These are phyloP conservation scores for Ophiocordyceps camponoti-saundersi DNA, from an alignment of 2,329 filamentous ascomycete species.

Conservation along the genomic window DNA sequence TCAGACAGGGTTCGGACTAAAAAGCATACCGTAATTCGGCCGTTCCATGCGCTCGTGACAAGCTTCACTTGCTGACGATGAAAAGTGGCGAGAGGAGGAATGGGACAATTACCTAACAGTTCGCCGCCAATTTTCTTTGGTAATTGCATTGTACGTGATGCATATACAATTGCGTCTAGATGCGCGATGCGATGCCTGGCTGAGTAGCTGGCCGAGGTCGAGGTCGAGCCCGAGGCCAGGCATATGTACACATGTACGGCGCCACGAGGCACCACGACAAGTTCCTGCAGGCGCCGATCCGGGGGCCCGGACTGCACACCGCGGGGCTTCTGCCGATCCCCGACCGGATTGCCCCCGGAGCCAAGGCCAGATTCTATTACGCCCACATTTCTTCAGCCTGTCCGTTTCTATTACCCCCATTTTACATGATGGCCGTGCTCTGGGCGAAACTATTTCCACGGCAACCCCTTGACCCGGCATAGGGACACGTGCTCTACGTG, in stretches of 20 bases:
- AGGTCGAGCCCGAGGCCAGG: too few relatives aligned
- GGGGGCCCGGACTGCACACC: background rate
- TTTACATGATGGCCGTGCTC: conserved; percentile 16
- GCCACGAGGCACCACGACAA: background rate
- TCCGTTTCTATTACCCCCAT: conserved; percentile 18
- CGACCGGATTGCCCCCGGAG: background rate
- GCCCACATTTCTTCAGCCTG: conserved; percentile 14
- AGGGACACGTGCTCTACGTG: background rate
- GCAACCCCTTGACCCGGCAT: background rate
- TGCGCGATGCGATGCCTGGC: too few relatives aligned
- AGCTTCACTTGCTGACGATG: too few relatives aligned
- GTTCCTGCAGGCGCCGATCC: background rate
- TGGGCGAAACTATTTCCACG: background rate
- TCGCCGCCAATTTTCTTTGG: background rate
- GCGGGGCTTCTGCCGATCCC: background rate
- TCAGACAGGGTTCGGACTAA: background rate
- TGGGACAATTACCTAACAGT: background rate
- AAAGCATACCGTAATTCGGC: background rate
- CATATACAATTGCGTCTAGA: background rate
- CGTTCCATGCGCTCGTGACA: background rate
- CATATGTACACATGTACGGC: too few relatives aligned
- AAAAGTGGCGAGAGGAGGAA: background rate
- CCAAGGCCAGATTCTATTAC: conserved; percentile 14
- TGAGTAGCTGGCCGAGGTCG: too few relatives aligned
- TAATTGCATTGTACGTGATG: background rate